Evolutionary conservation across 345 rosid species (phyloP), one percentile per base, ranked within the genome.

Genomic region (Triadica sebifera): DNA sequence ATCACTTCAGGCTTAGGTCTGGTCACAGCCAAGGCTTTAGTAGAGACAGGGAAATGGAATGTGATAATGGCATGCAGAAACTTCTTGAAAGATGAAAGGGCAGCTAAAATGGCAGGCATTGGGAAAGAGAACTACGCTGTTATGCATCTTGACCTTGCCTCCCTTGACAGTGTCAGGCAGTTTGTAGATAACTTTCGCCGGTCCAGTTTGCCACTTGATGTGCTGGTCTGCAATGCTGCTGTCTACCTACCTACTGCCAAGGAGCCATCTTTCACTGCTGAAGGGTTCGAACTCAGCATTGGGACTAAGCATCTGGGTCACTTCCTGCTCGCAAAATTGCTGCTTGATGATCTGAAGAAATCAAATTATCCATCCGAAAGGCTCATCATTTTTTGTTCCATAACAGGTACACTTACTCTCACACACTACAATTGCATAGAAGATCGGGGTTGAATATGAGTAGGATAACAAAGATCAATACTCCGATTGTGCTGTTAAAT

Each of bases 281-380:
- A 92, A 76, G 97, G 98, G 8, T 94, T 94, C 66, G 98, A 92
- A 79, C 79, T 94, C 10, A 92, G 98, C 57, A 95, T 90, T 29
- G 97, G 97, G 45, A 94, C 97, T n/a, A 94, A 94, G 83, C 98
- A 94, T 78, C 91, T 92, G 0, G 98, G 98, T n/a, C 98, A 94
- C 69, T 94, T 92, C 77, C 84, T 94, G 47, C 91, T 94, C 4
- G 85, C 97, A 0, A 81, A 95, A 77, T 82, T 92, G 72, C 81
- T 92, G 82, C 91, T 92, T 62, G 97, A 92, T 51, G 95, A 89
- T 63, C 38, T 94, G 79, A 81, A 87, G 72, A 67, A 92, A 67
- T 92, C 98, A 0, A 97, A 92, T 76, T 87, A 88, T 79, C 90
- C 97, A 25, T 86, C 88, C 5, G 90, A 85, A 79, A 92, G 97